phyloP scores from a whole-genome alignment of 1,284 basidiomycete species.

The Exsudoporus floridanus region DNA sequence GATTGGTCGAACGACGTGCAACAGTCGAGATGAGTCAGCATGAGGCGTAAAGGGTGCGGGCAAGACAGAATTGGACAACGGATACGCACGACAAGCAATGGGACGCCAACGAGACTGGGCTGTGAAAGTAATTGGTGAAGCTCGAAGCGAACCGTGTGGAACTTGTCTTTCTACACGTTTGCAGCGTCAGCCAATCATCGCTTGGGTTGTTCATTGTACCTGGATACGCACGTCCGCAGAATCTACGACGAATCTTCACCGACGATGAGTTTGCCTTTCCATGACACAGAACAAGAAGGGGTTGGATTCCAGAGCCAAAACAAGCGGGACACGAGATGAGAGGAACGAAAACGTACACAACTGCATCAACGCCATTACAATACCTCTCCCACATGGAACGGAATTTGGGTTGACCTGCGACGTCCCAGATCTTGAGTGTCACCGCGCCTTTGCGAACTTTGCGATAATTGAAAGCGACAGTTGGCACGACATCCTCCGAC shows the following conservation, averaged over 20 bases:
- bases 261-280: conserved; percentile 7
- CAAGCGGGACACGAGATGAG: background rate
- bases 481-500: conserved; percentile 93
- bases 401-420: conserved; percentile 94
- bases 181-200: conserved; percentile 6
- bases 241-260: conserved; percentile 84
- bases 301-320: background rate
- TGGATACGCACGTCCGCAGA: conserved; percentile 70
- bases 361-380: conserved; percentile 91
- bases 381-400: conserved; percentile 95
- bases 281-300: conserved; percentile 13
- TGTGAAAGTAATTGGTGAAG: conserved; percentile 83
- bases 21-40: background rate
- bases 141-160: conserved; percentile 87
- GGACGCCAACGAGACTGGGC: conserved; percentile 74
- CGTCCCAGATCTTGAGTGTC: conserved; percentile 94
- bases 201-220: background rate
- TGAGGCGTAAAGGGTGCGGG: background rate
- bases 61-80: background rate
- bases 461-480: conserved; percentile 88
- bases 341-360: conserved; percentile 65
- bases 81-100: conserved; percentile 76
- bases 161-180: conserved; percentile 61
- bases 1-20: background rate
- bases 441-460: conserved; percentile 87